phyloP scores from a whole-genome alignment of 352 stramenopile genomes.

The Phytophthora capsici region DNA sequence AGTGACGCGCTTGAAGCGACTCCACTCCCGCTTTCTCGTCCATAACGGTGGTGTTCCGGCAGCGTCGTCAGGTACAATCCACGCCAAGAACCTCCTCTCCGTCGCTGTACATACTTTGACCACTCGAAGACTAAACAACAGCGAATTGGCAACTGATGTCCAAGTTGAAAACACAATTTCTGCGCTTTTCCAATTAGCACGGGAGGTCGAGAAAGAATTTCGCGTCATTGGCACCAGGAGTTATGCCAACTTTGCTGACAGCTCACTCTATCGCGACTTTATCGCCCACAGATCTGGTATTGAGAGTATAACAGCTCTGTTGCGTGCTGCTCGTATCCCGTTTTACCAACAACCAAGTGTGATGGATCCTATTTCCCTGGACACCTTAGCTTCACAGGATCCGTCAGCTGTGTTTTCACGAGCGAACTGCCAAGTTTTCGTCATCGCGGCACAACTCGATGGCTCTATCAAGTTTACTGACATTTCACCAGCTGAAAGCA shows the following conservation, averaged over 20 bases:
- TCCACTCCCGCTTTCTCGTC: conserved; percentile 25
- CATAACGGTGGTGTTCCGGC: conserved; percentile 25
- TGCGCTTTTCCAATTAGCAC: conserved; percentile 39
- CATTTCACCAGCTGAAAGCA: conserved; percentile 5
- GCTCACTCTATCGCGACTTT: conserved; percentile 56
- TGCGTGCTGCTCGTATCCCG: conserved; percentile 53
- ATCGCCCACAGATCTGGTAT: conserved; percentile 13
- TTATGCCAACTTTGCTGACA: conserved; percentile 57
- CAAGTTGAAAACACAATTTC: conserved; percentile 23
- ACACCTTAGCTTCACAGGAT: neutral
- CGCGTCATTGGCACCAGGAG: conserved; percentile 52
- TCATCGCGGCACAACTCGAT: conserved; percentile 11
- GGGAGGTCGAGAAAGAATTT: conserved; percentile 52
- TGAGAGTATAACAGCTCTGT: conserved; percentile 45
- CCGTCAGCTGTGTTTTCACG: conserved; percentile 15
- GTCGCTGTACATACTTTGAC: conserved; percentile 19
- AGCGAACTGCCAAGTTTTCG: conserved; percentile 36
- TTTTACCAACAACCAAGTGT: conserved; percentile 66
- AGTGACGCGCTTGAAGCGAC: conserved; percentile 2
- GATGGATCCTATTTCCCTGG: conserved; percentile 13
- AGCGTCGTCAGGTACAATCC: conserved; percentile 20
- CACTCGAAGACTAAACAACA: conserved; percentile 4
- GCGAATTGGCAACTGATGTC: neutral
- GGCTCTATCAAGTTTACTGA: conserved; percentile 22
- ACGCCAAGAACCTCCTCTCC: conserved; percentile 28